Evolutionary conservation across 2,329 filamentous ascomycete species (phyloP).

Genomic region (Trichoderma hamatum): DNA sequence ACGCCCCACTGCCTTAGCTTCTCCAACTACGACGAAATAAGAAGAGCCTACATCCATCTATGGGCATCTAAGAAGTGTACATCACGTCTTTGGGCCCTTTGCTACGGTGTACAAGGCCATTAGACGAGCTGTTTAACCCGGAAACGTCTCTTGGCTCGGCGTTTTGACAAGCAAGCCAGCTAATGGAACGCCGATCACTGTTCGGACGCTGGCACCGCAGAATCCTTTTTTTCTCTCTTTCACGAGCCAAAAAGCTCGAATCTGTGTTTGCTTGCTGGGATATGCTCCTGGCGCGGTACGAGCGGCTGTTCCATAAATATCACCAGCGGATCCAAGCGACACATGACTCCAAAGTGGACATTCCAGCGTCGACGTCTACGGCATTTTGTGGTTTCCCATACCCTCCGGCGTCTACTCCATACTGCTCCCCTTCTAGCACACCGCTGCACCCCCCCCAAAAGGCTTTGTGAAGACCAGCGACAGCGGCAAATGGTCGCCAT

Average conservation of each 20-base stretch:
- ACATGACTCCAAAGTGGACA: slow-evolving; percentile 29
- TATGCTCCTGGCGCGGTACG: slow-evolving; percentile 35
- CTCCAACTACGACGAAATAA: slow-evolving; percentile 11
- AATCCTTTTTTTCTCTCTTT: neutral
- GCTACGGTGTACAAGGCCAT: slow-evolving; percentile 1
- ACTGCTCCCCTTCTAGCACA: slow-evolving; percentile 6
- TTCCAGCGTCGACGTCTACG: slow-evolving; percentile 17
- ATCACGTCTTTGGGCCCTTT: neutral
- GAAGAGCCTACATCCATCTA: slow-evolving; percentile 6
- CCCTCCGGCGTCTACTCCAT: neutral
- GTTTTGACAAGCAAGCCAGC: neutral
- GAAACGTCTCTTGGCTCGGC: neutral
- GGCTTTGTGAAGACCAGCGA: neutral
- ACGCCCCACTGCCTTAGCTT: slow-evolving; percentile 15
- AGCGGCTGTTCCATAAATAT: slow-evolving; percentile 43
- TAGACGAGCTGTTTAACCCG: neutral
- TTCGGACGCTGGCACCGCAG: neutral
- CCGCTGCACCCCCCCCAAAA: slow-evolving; percentile 14
- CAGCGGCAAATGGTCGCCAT: slow-evolving; percentile 7
- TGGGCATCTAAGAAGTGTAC: neutral
- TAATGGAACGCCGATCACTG: neutral
- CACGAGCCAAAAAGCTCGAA: neutral
- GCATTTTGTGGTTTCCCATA: slow-evolving; percentile 24
- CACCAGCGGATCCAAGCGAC: slow-evolving; percentile 22
- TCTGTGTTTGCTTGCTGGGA: slow-evolving; percentile 3